Conservation (phyloP, 2,329 filamentous ascomycete species). For the Beauveria sp. region DNA sequence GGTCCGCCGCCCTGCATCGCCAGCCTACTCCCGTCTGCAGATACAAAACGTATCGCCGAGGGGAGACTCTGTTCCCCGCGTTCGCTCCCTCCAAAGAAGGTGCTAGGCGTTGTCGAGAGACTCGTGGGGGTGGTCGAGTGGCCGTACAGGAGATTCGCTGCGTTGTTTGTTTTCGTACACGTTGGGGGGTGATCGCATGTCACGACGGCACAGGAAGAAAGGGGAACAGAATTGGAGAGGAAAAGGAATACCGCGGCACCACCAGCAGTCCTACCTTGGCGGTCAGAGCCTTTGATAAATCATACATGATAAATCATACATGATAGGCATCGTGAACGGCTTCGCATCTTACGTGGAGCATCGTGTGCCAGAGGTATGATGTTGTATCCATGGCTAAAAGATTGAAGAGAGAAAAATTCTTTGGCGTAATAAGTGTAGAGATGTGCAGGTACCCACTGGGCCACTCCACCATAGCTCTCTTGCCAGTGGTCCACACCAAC, state of each 20-base stretch:
- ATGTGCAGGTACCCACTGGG: neutral
- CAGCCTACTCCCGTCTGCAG: slow-evolving; percentile 28
- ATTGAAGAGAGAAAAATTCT: neutral
- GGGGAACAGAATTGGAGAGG: neutral
- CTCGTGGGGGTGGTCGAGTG: slow-evolving; percentile 7
- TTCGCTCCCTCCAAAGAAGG: neutral
- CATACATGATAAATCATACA: neutral
- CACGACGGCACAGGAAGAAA: neutral
- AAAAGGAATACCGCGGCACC: neutral
- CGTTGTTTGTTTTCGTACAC: neutral
- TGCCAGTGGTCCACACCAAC: neutral
- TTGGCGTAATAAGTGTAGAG: neutral
- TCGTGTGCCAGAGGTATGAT: neutral
- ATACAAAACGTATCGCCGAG: slow-evolving; percentile 28
- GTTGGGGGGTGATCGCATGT: neutral
- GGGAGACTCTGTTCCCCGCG: slow-evolving; percentile 23
- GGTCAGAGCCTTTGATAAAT: neutral
- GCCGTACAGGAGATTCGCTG: slow-evolving; percentile 12
- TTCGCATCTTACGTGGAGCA: neutral
- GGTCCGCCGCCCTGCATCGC: slow-evolving; percentile 14
- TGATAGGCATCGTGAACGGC: neutral
- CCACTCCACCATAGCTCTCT: slow-evolving; percentile 2
- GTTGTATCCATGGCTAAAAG: neutral
- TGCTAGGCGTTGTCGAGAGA: slow-evolving; percentile 2
- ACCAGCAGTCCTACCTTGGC: neutral